Conservation (phyloP, 2,329 filamentous ascomycete species). For the Xylaria sp. region DNA sequence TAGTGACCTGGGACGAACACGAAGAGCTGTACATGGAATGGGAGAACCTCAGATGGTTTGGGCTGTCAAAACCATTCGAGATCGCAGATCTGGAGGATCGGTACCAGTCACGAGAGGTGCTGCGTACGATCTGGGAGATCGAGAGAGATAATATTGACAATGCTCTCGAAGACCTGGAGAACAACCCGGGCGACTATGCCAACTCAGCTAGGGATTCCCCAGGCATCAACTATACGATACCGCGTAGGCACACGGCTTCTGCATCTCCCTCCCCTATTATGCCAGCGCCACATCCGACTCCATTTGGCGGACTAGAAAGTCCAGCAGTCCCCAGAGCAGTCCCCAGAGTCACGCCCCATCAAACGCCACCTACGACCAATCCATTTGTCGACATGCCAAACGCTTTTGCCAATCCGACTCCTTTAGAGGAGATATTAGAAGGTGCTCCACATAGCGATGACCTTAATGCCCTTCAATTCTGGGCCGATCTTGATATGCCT, state of each 20-base stretch:
- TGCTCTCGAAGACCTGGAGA: background rate
- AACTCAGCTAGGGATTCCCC: background rate
- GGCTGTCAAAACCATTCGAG: slow-evolving; percentile 4
- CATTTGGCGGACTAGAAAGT: background rate
- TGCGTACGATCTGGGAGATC: slow-evolving; percentile 9
- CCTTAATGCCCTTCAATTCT: too few species aligned
- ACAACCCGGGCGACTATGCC: background rate
- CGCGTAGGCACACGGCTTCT: background rate
- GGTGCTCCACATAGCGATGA: too few species aligned
- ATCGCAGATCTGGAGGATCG: slow-evolving; percentile 17
- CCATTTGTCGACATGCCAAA: too few species aligned
- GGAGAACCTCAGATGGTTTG: slow-evolving; percentile 34
- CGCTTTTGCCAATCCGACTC: too few species aligned
- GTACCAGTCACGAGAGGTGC: slow-evolving; percentile 11
- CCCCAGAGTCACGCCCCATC: background rate
- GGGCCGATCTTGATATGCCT: too few species aligned
- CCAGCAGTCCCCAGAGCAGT: background rate
- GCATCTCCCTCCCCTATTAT: background rate
- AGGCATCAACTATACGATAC: too few species aligned
- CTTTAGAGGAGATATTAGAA: too few species aligned
- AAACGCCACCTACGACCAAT: too few species aligned
- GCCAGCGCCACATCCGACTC: background rate
- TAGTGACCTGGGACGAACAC: slow-evolving; percentile 31
- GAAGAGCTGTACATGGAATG: slow-evolving; percentile 41
- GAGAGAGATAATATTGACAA: slow-evolving; percentile 13